Base-by-base conservation (phyloP, 768 basidiomycete species). In the Pulveroboletus sp. region DNA sequence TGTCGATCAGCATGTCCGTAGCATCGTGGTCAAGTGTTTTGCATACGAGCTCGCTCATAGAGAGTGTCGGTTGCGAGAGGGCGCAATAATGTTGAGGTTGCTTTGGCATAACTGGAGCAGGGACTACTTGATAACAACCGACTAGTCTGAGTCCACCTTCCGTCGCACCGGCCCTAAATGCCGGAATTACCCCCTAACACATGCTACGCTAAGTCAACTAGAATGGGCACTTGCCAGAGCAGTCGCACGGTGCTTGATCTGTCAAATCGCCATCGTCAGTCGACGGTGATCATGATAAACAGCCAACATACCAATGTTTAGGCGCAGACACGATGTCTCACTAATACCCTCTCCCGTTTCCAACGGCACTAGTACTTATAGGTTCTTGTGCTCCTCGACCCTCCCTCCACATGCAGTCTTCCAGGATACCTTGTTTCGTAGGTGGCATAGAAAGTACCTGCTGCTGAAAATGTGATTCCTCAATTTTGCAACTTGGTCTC, bases 1-100 rank as follows among this genome's bases (percentile, higher is more conserved):
- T 85, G 74, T 89, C 85, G 69, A 89, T 88, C 57, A 89, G 81
- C 71, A 81, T 75, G 70, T 87, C 84, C 1, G 86, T 87, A 16
- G 82, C 76, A 56, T 86, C 82, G 70, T 86, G 81, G 68, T 85
- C 84, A 48, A 89, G 76, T 6, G 84, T 86, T 35, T 85, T 88
- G 69, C 83, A 82, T 45, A 88, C 80, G 41, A 89, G 85, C 71
- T 89, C 86, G 51, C 82, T 83, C 81, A 86, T 87, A 35, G 79
- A 76, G 47, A 89, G 77, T 24, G 72, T 75, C 6, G 87, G 86
- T 19, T 84, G 82, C 0, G 75, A 75, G 55, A 84, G 77, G 19
- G 81, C 76, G 34, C 84, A 87, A 63, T 88, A 89, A 47, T 72
- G 64, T 35, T 55, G 67, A 46, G 37, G 41, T 36, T 45, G 50